These are phyloP conservation scores for Umbelopsis sp. DNA, from an alignment of 192 early-diverging fungal genomes.

Conservation along the genomic window DNA sequence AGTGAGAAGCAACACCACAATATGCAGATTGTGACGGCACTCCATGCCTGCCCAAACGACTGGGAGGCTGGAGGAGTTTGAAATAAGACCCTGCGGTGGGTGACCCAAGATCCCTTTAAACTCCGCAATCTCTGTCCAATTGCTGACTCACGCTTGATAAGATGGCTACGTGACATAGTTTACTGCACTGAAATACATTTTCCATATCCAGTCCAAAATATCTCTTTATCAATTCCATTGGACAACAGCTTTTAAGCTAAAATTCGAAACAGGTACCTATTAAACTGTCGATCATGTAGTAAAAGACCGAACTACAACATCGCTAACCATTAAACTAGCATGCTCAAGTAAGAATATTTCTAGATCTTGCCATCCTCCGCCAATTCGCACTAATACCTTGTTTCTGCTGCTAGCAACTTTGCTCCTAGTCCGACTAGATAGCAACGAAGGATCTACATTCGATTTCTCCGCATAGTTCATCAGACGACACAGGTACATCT, in stretches of 20 bases:
- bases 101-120: neutral
- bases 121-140: neutral
- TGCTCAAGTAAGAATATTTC: constrained; percentile 66
- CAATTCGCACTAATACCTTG: constrained; percentile 61
- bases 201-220: too few relatives aligned
- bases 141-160: neutral
- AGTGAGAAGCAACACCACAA: constrained; percentile 7
- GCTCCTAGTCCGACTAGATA: constrained; percentile 22
- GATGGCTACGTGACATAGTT: too few relatives aligned
- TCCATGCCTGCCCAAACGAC: neutral
- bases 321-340: constrained; percentile 38
- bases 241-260: too few relatives aligned
- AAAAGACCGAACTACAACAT: constrained; percentile 38
- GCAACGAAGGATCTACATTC: constrained; percentile 8
- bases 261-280: too few relatives aligned
- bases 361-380: constrained; percentile 66
- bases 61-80: constrained; percentile 7
- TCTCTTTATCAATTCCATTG: too few relatives aligned
- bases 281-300: neutral
- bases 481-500: constrained; percentile 48
- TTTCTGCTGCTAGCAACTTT: constrained; percentile 31
- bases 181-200: too few relatives aligned
- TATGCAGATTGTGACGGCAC: constrained; percentile 10
- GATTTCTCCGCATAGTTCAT: constrained; percentile 41
- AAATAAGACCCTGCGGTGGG: neutral